phyloP scores from a whole-genome alignment of 345 rosid genomes.

The Murraya koenigii region DNA sequence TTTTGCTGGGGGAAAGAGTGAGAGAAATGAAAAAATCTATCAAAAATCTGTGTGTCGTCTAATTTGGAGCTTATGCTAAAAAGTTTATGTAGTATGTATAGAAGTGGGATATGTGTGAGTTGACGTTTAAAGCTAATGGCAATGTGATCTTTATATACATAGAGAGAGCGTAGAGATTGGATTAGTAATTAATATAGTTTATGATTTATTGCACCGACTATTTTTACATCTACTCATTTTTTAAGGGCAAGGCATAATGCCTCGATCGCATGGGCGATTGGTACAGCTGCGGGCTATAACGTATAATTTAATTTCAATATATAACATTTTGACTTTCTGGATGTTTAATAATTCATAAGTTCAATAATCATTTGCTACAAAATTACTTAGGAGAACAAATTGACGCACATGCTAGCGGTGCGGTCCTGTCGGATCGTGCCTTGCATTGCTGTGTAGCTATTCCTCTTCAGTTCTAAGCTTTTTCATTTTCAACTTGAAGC shows the following conservation, averaged over 20 bases:
- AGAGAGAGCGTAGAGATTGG: background rate
- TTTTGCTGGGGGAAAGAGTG: background rate
- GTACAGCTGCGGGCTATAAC: background rate
- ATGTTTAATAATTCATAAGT: background rate
- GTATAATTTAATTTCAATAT: background rate
- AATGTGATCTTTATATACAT: background rate
- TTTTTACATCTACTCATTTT: background rate
- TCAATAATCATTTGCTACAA: background rate
- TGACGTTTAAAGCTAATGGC: background rate
- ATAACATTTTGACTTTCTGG: background rate
- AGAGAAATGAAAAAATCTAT: background rate
- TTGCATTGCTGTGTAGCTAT: background rate
- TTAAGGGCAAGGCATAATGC: background rate
- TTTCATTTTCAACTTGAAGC: background rate
- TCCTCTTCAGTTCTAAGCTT: background rate
- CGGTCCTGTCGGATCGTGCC: constrained; percentile 12
- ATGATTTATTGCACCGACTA: constrained; percentile 12
- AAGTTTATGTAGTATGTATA: too few relatives aligned
- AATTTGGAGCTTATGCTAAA: background rate
- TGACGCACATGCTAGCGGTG: background rate
- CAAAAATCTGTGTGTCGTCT: background rate
- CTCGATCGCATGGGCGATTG: constrained; percentile 5
- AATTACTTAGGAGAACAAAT: background rate
- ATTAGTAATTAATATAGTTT: background rate
- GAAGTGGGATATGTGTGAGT: background rate